Evolutionary conservation across 352 stramenopile species (phyloP).

Genomic region (Phytophthora vignae): DNA sequence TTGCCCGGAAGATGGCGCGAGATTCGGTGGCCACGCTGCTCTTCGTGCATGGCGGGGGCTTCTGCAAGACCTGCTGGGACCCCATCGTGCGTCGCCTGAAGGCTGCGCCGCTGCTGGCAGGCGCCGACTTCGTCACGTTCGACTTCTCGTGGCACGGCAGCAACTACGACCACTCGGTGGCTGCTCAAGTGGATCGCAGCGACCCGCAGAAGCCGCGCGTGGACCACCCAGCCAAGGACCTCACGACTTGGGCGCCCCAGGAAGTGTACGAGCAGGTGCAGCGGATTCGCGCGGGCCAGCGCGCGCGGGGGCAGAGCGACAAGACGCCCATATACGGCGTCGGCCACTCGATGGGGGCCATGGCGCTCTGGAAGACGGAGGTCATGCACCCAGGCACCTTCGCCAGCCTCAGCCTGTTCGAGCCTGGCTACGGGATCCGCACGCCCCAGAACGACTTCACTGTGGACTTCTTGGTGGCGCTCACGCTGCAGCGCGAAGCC

Average conservation of each 20-base stretch:
- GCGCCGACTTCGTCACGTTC: conserved; percentile 41
- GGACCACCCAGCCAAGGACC: conserved; percentile 41
- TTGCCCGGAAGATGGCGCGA: conserved; percentile 19
- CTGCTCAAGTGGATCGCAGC: conserved; percentile 29
- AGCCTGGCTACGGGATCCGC: conserved; percentile 44
- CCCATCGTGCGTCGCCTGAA: conserved; percentile 50
- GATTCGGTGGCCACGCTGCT: conserved; percentile 35
- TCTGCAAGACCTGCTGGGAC: conserved; percentile 53
- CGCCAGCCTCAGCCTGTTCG: conserved; percentile 47
- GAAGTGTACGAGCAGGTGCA: conserved; percentile 39
- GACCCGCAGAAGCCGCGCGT: conserved; percentile 45
- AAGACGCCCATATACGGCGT: conserved; percentile 51
- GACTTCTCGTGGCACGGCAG: conserved; percentile 54
- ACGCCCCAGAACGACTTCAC: conserved; percentile 29
- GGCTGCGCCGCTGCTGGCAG: conserved; percentile 32
- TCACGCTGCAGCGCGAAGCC: conserved; percentile 34
- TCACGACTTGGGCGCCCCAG: conserved; percentile 31
- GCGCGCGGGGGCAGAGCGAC: conserved; percentile 17
- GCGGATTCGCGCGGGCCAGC: conserved; percentile 32
- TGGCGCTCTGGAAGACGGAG: conserved; percentile 51
- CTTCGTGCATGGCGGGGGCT: conserved; percentile 52
- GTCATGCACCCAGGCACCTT: conserved; percentile 50
- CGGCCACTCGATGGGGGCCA: conserved; percentile 62
- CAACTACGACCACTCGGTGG: conserved; percentile 42
- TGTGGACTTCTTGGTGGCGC: conserved; percentile 33